Base-by-base conservation (phyloP, 176 grass and related monocot species). In the Oryza rufipogon region DNA sequence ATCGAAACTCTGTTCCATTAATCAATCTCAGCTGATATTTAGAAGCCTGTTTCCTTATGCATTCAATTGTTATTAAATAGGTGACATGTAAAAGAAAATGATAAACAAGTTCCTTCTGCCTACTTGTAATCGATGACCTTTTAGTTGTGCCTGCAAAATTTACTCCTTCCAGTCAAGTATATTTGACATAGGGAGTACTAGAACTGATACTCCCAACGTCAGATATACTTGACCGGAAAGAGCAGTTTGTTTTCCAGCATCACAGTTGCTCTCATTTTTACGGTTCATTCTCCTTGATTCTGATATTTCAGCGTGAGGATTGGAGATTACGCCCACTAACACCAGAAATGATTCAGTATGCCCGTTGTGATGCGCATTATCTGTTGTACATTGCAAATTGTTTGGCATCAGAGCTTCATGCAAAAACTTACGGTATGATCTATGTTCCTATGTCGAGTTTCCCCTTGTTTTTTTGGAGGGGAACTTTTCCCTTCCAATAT, bases 311-410 rank as follows among this genome's bases (percentile, higher is more conserved):
- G 96, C 92, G 87, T 64, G 96, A 93, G 88, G 96, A 98, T 93
- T 98, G 96, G 96, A 95, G 96, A 82, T n/a, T 92, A 79, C 91
- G 96, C 34, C 93, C 96, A 39, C 52, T 98, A 67, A 90, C 87
- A 73, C 14, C 60, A 60, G 89, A 93, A 84, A 98, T 98, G 96
- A 78, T 92, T 80, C 83, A 92, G 67, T 98, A 98, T 86, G 96
- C 96, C 34, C 80, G 87, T 52, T 86, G 60, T 85, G 96, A 98
- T 90, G 96, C 91, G 71, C 93, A 93, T 82, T 98, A 95, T 85
- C 74, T 98, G 61, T 48, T 98, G 79, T 95, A 90, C 85, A 93
- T 98, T n/a, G 77, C 96, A 73, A 87, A 90, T 77, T 95, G 91
- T 87, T 87, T 98, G 83, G 82, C 83, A 66, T 92, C 89, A 47